Evolutionary conservation across 345 rosid genomes (phyloP).

Genomic region (Arabis alpina): DNA sequence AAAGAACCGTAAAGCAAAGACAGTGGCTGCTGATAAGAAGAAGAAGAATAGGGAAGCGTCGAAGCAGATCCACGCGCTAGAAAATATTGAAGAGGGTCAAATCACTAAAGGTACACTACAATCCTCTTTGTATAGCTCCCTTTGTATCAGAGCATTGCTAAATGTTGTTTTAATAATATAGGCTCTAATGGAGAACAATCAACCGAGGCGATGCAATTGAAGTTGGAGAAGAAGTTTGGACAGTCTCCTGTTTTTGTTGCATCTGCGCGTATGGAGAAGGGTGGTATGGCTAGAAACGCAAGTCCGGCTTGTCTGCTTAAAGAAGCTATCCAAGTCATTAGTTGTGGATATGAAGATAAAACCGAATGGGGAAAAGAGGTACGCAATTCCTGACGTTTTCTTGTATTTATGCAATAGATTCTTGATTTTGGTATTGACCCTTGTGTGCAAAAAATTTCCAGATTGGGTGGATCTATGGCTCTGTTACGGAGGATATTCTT

Average conservation of each 20-base stretch:
- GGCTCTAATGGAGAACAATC: conserved; percentile 58
- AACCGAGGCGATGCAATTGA: conserved; percentile 61
- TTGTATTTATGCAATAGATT: conserved; percentile 5
- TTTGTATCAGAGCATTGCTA: conserved; percentile 42
- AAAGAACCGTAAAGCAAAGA: conserved; percentile 72
- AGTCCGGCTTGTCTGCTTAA: conserved; percentile 80
- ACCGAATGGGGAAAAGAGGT: conserved; percentile 99
- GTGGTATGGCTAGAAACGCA: conserved; percentile 79
- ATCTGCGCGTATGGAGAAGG: conserved; percentile 67
- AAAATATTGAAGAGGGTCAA: conserved; percentile 83
- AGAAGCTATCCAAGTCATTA: conserved; percentile 98
- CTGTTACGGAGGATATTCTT: conserved; percentile 93
- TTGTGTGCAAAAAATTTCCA: conserved; percentile 30
- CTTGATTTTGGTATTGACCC: conserved; percentile 20
- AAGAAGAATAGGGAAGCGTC: conserved; percentile 89
- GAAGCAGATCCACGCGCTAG: conserved; percentile 96
- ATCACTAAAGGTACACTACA: conserved; percentile 38
- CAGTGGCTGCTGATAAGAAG: conserved; percentile 57
- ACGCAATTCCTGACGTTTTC: conserved; percentile 32
- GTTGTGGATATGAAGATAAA: conserved; percentile 99
- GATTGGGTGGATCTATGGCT: conserved; percentile 99
- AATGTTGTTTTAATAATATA: conserved; percentile 23
- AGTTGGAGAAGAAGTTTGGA: conserved; percentile 95
- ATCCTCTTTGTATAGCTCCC: neutral
- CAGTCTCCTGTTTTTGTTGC: conserved; percentile 96